Conservation (phyloP, 129 eudicot species). For the Silybum marianum region DNA sequence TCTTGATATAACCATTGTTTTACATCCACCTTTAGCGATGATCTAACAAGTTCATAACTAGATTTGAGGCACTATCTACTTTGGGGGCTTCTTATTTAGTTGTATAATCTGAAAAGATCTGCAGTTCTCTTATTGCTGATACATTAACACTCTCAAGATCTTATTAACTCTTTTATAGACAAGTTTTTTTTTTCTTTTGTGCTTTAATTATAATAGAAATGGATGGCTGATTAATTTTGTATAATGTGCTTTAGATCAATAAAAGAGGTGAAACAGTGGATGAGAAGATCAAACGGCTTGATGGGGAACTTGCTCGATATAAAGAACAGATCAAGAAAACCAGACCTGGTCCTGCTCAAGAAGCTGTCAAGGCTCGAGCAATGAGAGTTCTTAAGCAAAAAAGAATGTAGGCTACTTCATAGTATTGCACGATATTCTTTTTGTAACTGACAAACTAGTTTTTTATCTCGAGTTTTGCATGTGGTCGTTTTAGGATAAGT, state of each 20-base stretch:
- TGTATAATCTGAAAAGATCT: background rate
- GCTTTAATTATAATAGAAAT: background rate
- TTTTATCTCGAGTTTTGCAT: background rate
- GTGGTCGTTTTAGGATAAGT: background rate
- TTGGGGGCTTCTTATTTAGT: background rate
- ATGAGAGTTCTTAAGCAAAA: constrained; percentile 93
- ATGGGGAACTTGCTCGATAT: constrained; percentile 75
- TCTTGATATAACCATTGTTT: background rate
- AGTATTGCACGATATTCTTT: background rate
- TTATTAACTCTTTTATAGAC: constrained; percentile 4
- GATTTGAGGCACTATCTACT: background rate
- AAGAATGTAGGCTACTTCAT: constrained; percentile 53
- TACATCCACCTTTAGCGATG: background rate
- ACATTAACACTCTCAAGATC: background rate
- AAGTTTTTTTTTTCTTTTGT: background rate
- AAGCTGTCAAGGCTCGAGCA: constrained; percentile 90
- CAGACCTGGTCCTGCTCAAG: constrained; percentile 96
- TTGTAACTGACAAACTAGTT: background rate
- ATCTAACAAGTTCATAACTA: background rate
- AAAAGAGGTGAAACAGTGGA: constrained; percentile 89
- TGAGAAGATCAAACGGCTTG: constrained; percentile 89
- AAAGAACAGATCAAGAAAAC: constrained; percentile 82
- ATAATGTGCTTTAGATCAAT: constrained; percentile 51
- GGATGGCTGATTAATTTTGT: constrained; percentile 13
- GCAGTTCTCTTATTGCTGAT: constrained; percentile 2